phyloP scores from a whole-genome alignment of 768 basidiomycete species.

The Gyrodon lividus region DNA sequence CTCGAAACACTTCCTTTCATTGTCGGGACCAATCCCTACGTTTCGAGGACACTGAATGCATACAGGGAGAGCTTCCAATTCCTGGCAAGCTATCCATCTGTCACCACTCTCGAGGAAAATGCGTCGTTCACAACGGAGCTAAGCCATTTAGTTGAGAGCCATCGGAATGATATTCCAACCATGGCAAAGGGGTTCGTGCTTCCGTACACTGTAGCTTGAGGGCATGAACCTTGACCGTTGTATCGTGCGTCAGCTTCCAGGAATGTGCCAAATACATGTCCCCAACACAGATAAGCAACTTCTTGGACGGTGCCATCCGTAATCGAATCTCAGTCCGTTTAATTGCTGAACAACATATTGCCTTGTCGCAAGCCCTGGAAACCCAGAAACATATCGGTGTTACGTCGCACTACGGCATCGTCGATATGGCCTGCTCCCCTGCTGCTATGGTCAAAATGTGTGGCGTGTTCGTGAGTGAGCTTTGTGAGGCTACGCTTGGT shows the following conservation, averaged over 20 bases:
- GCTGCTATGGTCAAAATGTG: conserved; percentile 74
- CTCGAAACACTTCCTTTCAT: conserved; percentile 82
- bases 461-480: conserved; percentile 76
- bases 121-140: conserved; percentile 63
- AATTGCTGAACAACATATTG: conserved; percentile 90
- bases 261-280: conserved; percentile 85
- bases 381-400: conserved; percentile 31
- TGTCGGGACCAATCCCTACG: conserved; percentile 85
- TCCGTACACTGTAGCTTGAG: not conserved
- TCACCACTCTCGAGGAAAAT: conserved; percentile 70
- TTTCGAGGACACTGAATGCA: conserved; percentile 66
- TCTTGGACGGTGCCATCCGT: conserved; percentile 81
- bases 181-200: conserved; percentile 78
- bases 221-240: not conserved
- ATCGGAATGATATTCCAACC: conserved; percentile 86
- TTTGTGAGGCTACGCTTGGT: conserved; percentile 85
- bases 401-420: conserved; percentile 61
- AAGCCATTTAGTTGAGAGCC: conserved; percentile 68
- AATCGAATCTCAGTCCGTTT: conserved; percentile 85
- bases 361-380: conserved; percentile 68
- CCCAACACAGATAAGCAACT: conserved; percentile 71
- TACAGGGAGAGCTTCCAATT: conserved; percentile 70
- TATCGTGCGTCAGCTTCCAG: conserved; percentile 58
- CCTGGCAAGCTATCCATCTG: conserved; percentile 63
- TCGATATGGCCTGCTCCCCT: conserved; percentile 73